These are phyloP conservation scores for Pseudonectria foliicola DNA, from an alignment of 2,329 filamentous ascomycete species.

Conservation along the genomic window DNA sequence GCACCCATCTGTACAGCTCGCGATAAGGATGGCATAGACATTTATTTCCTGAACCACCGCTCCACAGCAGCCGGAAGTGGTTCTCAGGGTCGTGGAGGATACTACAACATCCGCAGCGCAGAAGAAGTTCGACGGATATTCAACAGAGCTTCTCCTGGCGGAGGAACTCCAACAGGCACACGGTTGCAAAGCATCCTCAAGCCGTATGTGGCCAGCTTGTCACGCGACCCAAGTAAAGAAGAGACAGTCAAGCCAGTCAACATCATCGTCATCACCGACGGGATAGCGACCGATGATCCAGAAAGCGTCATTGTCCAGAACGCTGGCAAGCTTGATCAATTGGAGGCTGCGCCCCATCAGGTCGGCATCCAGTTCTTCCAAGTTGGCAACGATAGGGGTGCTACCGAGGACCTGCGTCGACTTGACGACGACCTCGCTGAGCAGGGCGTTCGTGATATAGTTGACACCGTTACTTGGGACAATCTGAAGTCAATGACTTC, in stretches of 20 bases:
- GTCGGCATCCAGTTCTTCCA: slow-evolving; percentile 95
- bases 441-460: slow-evolving; percentile 69
- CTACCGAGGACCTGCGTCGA: slow-evolving; percentile 56
- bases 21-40: slow-evolving; percentile 79
- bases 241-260: slow-evolving; percentile 68
- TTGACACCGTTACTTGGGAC: slow-evolving; percentile 79
- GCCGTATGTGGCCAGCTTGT: slow-evolving; percentile 53
- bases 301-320: slow-evolving; percentile 60
- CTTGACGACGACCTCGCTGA: slow-evolving; percentile 65
- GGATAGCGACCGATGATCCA: slow-evolving; percentile 71
- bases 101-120: slow-evolving; percentile 55
- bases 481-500: slow-evolving; percentile 34
- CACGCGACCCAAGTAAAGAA: slow-evolving; percentile 30
- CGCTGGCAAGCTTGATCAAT: slow-evolving; percentile 62
- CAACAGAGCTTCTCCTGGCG: slow-evolving; percentile 52
- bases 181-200: slow-evolving; percentile 64
- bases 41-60: slow-evolving; percentile 80
- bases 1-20: slow-evolving; percentile 73
- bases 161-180: slow-evolving; percentile 67
- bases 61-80: slow-evolving; percentile 30
- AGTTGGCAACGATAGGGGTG: slow-evolving; percentile 66
- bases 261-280: slow-evolving; percentile 90
- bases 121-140: slow-evolving; percentile 63
- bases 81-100: slow-evolving; percentile 43
- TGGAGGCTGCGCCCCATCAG: slow-evolving; percentile 70